phyloP scores from a whole-genome alignment of 2,329 filamentous ascomycete species.

The Beauveria bassiana region DNA sequence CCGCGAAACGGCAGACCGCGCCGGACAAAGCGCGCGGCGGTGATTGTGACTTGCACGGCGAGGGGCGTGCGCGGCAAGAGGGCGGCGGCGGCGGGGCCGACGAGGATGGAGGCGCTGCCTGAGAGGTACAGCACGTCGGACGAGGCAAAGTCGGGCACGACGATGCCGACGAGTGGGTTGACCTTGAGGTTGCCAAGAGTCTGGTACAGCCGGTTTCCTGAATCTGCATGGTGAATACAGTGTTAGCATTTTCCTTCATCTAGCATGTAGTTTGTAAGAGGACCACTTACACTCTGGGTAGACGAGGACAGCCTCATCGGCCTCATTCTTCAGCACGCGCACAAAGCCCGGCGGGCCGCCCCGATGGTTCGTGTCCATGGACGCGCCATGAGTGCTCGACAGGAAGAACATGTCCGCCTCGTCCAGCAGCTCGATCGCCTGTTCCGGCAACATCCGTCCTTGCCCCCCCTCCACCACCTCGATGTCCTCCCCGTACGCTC shows the following conservation, averaged over 20 bases:
- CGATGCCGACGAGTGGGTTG: slow-evolving; percentile 60
- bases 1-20: slow-evolving; percentile 64
- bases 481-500: slow-evolving; percentile 32
- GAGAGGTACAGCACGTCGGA: slow-evolving; percentile 70
- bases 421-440: slow-evolving; percentile 51
- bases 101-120: slow-evolving; percentile 57
- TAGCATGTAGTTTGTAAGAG: too few species aligned
- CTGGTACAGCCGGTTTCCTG: slow-evolving; percentile 77
- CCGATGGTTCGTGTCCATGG: slow-evolving; percentile 80
- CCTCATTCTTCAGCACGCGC: slow-evolving; percentile 53
- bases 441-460: slow-evolving; percentile 36
- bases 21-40: slow-evolving; percentile 53
- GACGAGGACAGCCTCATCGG: slow-evolving; percentile 42
- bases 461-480: slow-evolving; percentile 35
- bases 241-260: neutral
- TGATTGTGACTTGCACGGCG: slow-evolving; percentile 59
- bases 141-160: slow-evolving; percentile 65
- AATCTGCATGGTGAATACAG: slow-evolving; percentile 33
- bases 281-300: slow-evolving; percentile 62
- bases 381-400: slow-evolving; percentile 54
- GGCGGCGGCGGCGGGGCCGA: slow-evolving; percentile 52
- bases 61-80: slow-evolving; percentile 64
- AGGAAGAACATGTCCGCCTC: slow-evolving; percentile 73
- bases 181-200: slow-evolving; percentile 68
- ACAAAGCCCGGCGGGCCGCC: slow-evolving; percentile 70